These are phyloP conservation scores for Kondoa malvinella DNA, from an alignment of 768 basidiomycete genomes.

Conservation along the genomic window DNA sequence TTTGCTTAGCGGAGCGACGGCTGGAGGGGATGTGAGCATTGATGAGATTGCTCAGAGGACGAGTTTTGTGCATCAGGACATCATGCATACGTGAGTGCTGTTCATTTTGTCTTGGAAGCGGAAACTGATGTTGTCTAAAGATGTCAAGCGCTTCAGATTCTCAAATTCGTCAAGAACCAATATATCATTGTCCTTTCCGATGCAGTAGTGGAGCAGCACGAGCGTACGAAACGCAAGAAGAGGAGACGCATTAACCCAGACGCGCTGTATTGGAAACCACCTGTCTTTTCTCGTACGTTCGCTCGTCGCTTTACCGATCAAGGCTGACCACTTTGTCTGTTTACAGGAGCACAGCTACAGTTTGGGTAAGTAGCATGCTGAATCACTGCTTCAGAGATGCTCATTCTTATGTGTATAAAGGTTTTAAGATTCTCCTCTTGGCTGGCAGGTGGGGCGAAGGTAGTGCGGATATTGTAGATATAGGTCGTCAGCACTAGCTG, in stretches of 20 bases:
- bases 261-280: slow-evolving; percentile 82
- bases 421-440: too few relatives aligned
- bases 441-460: too few relatives aligned
- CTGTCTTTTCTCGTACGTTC: slow-evolving; percentile 52
- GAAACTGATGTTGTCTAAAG: slow-evolving; percentile 5
- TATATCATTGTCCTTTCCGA: slow-evolving; percentile 86
- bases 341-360: neutral
- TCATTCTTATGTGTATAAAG: too few relatives aligned
- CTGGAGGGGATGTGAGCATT: slow-evolving; percentile 64
- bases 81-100: slow-evolving; percentile 85
- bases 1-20: slow-evolving; percentile 40
- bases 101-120: neutral
- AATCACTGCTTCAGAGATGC: too few relatives aligned
- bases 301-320: too few relatives aligned
- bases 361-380: too few relatives aligned
- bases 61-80: slow-evolving; percentile 81
- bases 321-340: neutral
- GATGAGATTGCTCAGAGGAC: slow-evolving; percentile 96
- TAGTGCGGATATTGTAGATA: too few relatives aligned
- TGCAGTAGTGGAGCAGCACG: slow-evolving; percentile 73
- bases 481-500: too few relatives aligned
- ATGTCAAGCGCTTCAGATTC: slow-evolving; percentile 66
- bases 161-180: slow-evolving; percentile 89
- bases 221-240: slow-evolving; percentile 62
- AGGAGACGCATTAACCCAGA: slow-evolving; percentile 62